Base-by-base conservation (phyloP, 768 basidiomycete species). In the Mrakia blollopis region DNA sequence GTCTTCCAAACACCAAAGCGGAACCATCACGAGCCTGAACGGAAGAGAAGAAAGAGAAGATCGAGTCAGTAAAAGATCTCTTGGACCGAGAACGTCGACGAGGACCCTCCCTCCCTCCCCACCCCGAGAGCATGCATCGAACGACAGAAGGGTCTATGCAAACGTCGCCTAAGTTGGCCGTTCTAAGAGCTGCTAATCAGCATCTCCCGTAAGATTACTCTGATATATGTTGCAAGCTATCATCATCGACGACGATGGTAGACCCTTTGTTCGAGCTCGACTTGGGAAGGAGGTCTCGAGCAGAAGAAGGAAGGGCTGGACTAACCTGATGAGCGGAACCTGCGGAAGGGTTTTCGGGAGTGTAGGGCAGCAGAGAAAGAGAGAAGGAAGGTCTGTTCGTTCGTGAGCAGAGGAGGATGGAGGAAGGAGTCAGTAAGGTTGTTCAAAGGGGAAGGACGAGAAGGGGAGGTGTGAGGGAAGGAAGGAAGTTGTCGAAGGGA, bases 171-270 rank as follows among this genome's bases (percentile, higher is more conserved):
- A 50, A 57, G 65, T 41, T 37, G 65, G 65, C 65, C 65, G 65
- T 68, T 68, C 65, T 68, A 68, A 68, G 37, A 68, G 65, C 65
- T 68, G 65, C 65, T 68, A 41, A 39, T 68, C 65, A 41, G 37
- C 65, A 68, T 68, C 65, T 68, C 65, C 65, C 65, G 35, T 39
- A 37, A 68, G 65, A 68, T 39, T 68, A 68, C 25, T 50, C 47
- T 50, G 65, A 35, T 68, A 39, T 68, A 41, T 68, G 65, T 68
- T 68, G 65, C 65, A 39, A 41, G 35, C 39, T 39, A 39, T 68
- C 65, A 39, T 68, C 65, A 68, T 68, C 65, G 37, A 23, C 65
- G 7, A 68, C 65, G 23, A 23, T 39, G 35, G 63, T 14, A 10
- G 14, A 21, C 63, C 28, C 16, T 35, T 62, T 9, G 28, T 25